phyloP scores from a whole-genome alignment of 1,284 basidiomycete genomes.

The Tilletiaria anomala region DNA sequence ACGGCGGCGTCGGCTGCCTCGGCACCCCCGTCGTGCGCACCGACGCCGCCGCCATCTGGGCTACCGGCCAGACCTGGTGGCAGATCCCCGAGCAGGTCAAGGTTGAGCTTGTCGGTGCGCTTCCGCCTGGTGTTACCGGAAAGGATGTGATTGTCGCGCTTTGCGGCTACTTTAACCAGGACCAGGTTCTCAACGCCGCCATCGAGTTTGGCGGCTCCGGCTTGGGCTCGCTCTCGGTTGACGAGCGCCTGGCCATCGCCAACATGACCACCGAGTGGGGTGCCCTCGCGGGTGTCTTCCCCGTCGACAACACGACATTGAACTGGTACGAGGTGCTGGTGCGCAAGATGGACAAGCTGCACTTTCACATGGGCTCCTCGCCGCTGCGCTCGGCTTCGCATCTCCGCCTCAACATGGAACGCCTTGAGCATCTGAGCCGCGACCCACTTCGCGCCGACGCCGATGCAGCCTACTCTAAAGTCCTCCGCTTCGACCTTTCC shows the following conservation, averaged over 20 bases:
- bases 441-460: constrained; percentile 58
- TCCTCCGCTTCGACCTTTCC: constrained; percentile 79
- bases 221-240: constrained; percentile 62
- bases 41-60: constrained; percentile 90
- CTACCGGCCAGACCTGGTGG: constrained; percentile 99
- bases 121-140: constrained; percentile 80
- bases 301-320: constrained; percentile 67
- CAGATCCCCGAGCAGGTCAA: constrained; percentile 93
- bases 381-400: constrained; percentile 52
- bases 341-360: constrained; percentile 61
- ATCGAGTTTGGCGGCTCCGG: constrained; percentile 96
- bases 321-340: constrained; percentile 77
- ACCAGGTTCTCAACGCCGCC: constrained; percentile 94
- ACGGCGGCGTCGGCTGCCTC: constrained; percentile 90
- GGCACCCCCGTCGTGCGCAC: constrained; percentile 73
- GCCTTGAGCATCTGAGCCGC: constrained; percentile 52
- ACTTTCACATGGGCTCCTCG: constrained; percentile 49
- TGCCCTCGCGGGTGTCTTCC: constrained; percentile 87
- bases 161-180: constrained; percentile 89
- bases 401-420: constrained; percentile 65
- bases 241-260: constrained; percentile 78
- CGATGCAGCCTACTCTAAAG: constrained; percentile 69
- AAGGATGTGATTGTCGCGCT: constrained; percentile 98
- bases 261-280: constrained; percentile 99
- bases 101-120: constrained; percentile 70